Conservation (phyloP, 768 basidiomycete genomes). For the Nidularia pulvinata region DNA sequence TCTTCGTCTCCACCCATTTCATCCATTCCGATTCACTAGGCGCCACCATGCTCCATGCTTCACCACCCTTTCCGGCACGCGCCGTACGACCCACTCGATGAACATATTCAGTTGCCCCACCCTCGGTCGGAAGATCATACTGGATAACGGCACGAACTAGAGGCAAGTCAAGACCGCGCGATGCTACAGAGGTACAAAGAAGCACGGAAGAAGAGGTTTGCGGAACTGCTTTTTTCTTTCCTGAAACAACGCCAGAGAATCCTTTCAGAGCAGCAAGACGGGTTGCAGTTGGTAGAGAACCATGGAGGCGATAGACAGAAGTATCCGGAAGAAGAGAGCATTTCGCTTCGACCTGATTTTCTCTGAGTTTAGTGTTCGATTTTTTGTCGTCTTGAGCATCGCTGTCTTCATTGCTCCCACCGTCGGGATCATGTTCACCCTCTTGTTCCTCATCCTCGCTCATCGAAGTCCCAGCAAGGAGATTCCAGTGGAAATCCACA, state of each 20-base stretch:
- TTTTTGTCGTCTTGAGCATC: slow-evolving; percentile 16
- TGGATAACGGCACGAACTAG: slow-evolving; percentile 94
- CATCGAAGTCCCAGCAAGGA: slow-evolving; percentile 78
- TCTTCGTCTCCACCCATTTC: slow-evolving; percentile 83
- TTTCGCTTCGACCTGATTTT: slow-evolving; percentile 52
- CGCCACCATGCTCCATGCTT: slow-evolving; percentile 91
- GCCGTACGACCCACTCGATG: slow-evolving; percentile 98
- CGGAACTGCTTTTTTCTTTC: slow-evolving; percentile 17
- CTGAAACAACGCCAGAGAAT: slow-evolving; percentile 56
- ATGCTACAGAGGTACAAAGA: slow-evolving; percentile 96
- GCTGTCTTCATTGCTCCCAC: slow-evolving; percentile 15
- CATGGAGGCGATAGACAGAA: slow-evolving; percentile 88
- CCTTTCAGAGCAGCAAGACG: slow-evolving; percentile 83
- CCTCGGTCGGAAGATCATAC: slow-evolving; percentile 97
- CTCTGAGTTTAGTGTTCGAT: slow-evolving; percentile 14
- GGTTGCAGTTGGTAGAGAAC: slow-evolving; percentile 80
- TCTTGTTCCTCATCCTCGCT: slow-evolving; percentile 12
- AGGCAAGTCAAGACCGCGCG: slow-evolving; percentile 96
- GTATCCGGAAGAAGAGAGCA: slow-evolving; percentile 84
- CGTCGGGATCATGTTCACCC: slow-evolving; percentile 15
- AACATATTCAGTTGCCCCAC: slow-evolving; percentile 94
- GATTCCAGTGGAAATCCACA: slow-evolving; percentile 94
- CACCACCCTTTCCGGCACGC: slow-evolving; percentile 93
- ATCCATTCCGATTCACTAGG: slow-evolving; percentile 92
- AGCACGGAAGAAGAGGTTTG: slow-evolving; percentile 63